These are phyloP conservation scores for Colletotrichum scovillei DNA, from an alignment of 2,329 filamentous ascomycete species.

Conservation along the genomic window DNA sequence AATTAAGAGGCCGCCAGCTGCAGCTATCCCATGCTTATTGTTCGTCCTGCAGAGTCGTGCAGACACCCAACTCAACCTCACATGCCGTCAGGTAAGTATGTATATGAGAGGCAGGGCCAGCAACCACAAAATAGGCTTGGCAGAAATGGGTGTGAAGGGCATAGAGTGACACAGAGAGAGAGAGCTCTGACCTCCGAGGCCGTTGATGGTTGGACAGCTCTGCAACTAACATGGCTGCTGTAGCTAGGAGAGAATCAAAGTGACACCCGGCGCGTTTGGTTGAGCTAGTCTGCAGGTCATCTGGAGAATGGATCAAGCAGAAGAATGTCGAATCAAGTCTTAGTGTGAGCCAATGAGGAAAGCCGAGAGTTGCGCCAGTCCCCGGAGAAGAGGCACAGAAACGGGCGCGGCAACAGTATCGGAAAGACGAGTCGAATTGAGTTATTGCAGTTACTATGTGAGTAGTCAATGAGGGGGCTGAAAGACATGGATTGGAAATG, in stretches of 20 bases:
- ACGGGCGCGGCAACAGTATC: slow-evolving; percentile 28
- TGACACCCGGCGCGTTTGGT: slow-evolving; percentile 6
- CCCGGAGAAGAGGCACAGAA: slow-evolving; percentile 9
- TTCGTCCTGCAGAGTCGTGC: slow-evolving; percentile 27
- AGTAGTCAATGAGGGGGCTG: slow-evolving; percentile 27
- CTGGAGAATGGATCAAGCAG: not conserved
- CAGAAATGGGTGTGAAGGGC: slow-evolving; percentile 10
- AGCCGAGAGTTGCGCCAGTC: slow-evolving; percentile 4
- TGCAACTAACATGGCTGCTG: slow-evolving; percentile 16
- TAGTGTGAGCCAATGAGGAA: slow-evolving; percentile 15
- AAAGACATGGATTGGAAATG: slow-evolving; percentile 35
- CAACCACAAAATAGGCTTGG: slow-evolving; percentile 3
- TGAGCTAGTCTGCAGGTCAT: slow-evolving; percentile 20
- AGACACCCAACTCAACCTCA: slow-evolving; percentile 31
- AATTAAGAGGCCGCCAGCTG: slow-evolving; percentile 36
- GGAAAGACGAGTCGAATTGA: slow-evolving; percentile 15
- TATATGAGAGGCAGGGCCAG: slow-evolving; percentile 1
- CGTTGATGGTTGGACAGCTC: slow-evolving; percentile 21
- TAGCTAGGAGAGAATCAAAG: slow-evolving; percentile 12
- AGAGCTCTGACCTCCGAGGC: slow-evolving; percentile 9
- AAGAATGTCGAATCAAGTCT: slow-evolving; percentile 20
- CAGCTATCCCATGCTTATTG: slow-evolving; percentile 22
- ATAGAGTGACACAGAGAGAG: not conserved
- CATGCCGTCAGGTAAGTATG: not conserved
- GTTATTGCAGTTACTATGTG: not conserved